Conservation (phyloP, 805 yeast species). For the Candida vaughaniae region DNA sequence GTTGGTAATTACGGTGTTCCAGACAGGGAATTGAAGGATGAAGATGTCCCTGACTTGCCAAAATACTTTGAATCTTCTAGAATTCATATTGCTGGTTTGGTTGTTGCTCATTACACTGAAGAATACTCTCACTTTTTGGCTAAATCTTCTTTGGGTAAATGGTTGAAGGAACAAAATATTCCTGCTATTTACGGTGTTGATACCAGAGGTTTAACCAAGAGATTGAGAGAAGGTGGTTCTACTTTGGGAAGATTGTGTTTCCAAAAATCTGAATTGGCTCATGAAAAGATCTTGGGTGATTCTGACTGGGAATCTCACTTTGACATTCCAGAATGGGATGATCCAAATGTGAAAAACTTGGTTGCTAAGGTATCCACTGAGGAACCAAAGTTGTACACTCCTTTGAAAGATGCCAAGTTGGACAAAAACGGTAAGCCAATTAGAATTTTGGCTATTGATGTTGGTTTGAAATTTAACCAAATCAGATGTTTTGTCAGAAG, state of each 20-base stretch:
- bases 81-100: slow-evolving; percentile 95
- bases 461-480: slow-evolving; percentile 97
- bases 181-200: slow-evolving; percentile 99
- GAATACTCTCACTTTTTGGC: slow-evolving; percentile 94
- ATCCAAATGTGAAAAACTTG: slow-evolving; percentile 88
- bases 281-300: slow-evolving; percentile 28
- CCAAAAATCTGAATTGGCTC: slow-evolving; percentile 41
- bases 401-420: slow-evolving; percentile 52
- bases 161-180: slow-evolving; percentile 88
- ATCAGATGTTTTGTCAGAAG: slow-evolving; percentile 94
- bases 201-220: slow-evolving; percentile 92
- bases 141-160: slow-evolving; percentile 82
- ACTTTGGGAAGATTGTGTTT: slow-evolving; percentile 85
- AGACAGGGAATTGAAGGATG: slow-evolving; percentile 62
- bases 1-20: slow-evolving; percentile 99
- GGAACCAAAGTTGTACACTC: slow-evolving; percentile 74
- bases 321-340: slow-evolving; percentile 82
- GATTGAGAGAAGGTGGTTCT: slow-evolving; percentile 88
- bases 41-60: slow-evolving; percentile 75
- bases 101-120: slow-evolving; percentile 95
- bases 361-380: slow-evolving; percentile 86
- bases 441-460: slow-evolving; percentile 88
- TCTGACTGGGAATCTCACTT: slow-evolving; percentile 61
- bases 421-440: slow-evolving; percentile 73
- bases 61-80: slow-evolving; percentile 88